Percentiles rank a stretch among this genome's conserved stretches.
These are phyloP conservation scores for Cutaneotrichosporon sp. DNA, from an alignment of 1,284 basidiomycete species.

Conservation along the genomic window DNA sequence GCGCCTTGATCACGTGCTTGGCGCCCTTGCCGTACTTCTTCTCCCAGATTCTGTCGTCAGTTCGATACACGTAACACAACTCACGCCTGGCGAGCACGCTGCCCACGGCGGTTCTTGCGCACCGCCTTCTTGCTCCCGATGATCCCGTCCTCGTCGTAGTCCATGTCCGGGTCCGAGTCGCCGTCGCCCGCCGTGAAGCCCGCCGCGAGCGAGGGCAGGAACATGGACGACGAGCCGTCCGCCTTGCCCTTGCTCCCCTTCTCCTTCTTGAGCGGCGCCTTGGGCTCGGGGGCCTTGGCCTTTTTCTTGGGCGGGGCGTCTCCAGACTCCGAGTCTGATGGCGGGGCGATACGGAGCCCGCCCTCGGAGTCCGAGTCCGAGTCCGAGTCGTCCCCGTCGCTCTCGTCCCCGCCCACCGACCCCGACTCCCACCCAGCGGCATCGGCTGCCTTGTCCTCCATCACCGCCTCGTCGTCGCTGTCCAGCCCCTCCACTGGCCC, in stretches of 20 bases:
- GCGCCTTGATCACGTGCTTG: constrained; percentile 78
- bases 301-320: constrained; percentile 35
- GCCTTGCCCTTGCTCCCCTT: constrained; percentile 30
- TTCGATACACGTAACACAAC: constrained; percentile 51
- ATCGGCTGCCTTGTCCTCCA: constrained; percentile 51
- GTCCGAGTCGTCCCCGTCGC: constrained; percentile 56
- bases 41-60: constrained; percentile 80
- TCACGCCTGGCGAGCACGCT: constrained; percentile 86
- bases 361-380: constrained; percentile 57
- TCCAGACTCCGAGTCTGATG: constrained; percentile 23
- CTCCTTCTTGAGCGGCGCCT: constrained; percentile 20
- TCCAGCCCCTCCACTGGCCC: constrained; percentile 12
- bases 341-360: constrained; percentile 6
- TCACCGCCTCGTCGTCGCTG: constrained; percentile 25
- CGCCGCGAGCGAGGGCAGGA: constrained; percentile 82
- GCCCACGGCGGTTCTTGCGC: constrained; percentile 87
- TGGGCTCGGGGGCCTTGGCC: constrained; percentile 24
- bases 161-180: constrained; percentile 72
- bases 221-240: constrained; percentile 63
- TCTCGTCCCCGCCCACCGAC: constrained; percentile 23
- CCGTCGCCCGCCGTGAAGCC: constrained; percentile 81
- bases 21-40: constrained; percentile 90
- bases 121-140: constrained; percentile 56
- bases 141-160: constrained; percentile 60
- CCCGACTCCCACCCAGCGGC: constrained; percentile 64